Conservation (phyloP, 2,329 filamentous ascomycete genomes). For the Biscogniauxia marginata region DNA sequence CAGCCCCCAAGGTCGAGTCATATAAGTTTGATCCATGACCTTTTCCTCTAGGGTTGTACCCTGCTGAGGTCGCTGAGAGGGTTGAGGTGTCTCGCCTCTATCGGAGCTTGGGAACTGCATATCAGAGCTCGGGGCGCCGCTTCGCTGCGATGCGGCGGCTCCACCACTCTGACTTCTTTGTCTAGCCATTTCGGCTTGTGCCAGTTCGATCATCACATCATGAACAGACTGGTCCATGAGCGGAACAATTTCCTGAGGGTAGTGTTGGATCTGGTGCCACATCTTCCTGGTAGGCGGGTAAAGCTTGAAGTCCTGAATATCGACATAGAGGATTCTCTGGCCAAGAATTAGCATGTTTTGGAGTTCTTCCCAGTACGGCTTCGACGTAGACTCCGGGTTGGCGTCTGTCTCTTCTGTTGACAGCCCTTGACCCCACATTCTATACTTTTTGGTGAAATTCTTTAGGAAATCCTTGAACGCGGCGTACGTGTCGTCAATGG, state of each 20-base stretch:
- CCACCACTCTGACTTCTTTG: conserved; percentile 47
- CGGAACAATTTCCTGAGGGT: conserved; percentile 93
- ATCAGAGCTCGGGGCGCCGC: conserved; percentile 65
- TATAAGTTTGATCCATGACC: conserved; percentile 76
- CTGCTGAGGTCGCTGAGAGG: conserved; percentile 43
- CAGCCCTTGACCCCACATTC: conserved; percentile 85
- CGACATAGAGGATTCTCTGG: conserved; percentile 79
- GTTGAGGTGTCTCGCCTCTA: conserved; percentile 49
- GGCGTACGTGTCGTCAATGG: conserved; percentile 82
- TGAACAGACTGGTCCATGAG: conserved; percentile 95
- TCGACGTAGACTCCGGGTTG: conserved; percentile 70
- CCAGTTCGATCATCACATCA: conserved; percentile 88
- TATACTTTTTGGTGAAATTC: conserved; percentile 92
- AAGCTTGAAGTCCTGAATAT: conserved; percentile 83
- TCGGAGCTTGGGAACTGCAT: conserved; percentile 81
- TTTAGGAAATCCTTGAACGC: conserved; percentile 89
- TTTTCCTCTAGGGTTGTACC: conserved; percentile 70
- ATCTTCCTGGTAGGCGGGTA: conserved; percentile 92
- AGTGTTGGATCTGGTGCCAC: conserved; percentile 92
- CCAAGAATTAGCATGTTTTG: conserved; percentile 90
- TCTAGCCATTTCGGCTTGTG: conserved; percentile 73
- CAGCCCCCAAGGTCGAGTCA: conserved; percentile 85
- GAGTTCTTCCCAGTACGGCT: conserved; percentile 81
- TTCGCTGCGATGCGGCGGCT: conserved; percentile 52
- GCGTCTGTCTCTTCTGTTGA: conserved; percentile 70